phyloP scores from a whole-genome alignment of 2,329 filamentous ascomycete genomes.

The Talaromyces sp. region DNA sequence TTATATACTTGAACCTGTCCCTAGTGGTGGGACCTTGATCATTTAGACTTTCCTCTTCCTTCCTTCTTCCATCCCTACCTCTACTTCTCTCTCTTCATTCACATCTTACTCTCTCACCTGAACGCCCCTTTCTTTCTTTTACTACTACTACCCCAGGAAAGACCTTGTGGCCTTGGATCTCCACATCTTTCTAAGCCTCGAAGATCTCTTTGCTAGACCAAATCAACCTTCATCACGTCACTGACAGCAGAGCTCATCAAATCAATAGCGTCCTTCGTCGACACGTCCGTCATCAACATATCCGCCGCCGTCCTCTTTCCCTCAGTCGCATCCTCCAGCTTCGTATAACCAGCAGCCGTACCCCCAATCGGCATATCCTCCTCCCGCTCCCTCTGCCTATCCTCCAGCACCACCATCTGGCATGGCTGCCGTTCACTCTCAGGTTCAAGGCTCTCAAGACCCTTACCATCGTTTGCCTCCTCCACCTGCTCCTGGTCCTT shows the following conservation, averaged over 20 bases:
- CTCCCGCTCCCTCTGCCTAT: conserved; percentile 29
- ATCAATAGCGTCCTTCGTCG: conserved; percentile 13
- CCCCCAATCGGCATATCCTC: conserved; percentile 18
- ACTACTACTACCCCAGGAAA: not conserved
- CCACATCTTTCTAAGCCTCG: conserved; percentile 5
- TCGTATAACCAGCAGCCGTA: conserved; percentile 8
- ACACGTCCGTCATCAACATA: conserved; percentile 12
- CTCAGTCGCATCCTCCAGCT: conserved; percentile 11
- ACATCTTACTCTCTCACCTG: conserved; percentile 17
- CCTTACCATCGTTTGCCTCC: conserved; percentile 40
- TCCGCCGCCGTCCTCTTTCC: conserved; percentile 7
- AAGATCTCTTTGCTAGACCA: not conserved
- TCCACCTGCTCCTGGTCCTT: conserved; percentile 33
- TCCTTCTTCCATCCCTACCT: conserved; percentile 18
- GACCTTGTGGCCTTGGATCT: not conserved
- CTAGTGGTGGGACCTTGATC: conserved; percentile 16
- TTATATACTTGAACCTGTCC: conserved; percentile 22
- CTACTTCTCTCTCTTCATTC: conserved; percentile 16
- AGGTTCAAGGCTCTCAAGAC: conserved; percentile 38
- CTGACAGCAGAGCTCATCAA: conserved; percentile 3
- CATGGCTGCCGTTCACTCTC: conserved; percentile 41
- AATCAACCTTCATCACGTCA: not conserved
- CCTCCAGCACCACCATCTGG: conserved; percentile 27
- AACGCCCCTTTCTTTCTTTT: not conserved
- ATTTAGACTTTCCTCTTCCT: conserved; percentile 18